These are phyloP conservation scores for Jaapia argillacea DNA, from an alignment of 768 basidiomycete species.

Conservation along the genomic window DNA sequence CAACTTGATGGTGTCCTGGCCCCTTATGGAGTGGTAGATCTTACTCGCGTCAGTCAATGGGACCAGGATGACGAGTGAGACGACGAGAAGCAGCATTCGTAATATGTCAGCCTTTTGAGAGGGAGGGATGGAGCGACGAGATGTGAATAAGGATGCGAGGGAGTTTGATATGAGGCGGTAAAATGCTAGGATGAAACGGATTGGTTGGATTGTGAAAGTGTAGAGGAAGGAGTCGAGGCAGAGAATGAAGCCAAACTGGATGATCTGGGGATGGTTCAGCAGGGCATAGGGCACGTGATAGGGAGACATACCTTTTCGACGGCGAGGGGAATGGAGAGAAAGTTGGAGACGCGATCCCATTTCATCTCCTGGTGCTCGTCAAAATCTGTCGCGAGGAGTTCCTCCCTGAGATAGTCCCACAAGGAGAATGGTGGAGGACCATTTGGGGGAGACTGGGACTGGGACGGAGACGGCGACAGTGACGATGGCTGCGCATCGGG, in stretches of 20 bases:
- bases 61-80: conserved; percentile 65
- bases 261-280: conserved; percentile 42
- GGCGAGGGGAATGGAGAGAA: conserved; percentile 83
- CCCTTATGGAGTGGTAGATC: conserved; percentile 95
- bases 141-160: conserved; percentile 29
- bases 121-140: conserved; percentile 49
- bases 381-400: conserved; percentile 85
- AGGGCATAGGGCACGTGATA: background rate
- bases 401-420: conserved; percentile 89
- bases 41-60: conserved; percentile 92
- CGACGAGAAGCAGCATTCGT: conserved; percentile 63
- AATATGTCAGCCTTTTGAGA: conserved; percentile 91
- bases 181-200: conserved; percentile 65
- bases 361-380: conserved; percentile 91
- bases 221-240: conserved; percentile 97
- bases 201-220: conserved; percentile 95
- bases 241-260: conserved; percentile 84
- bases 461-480: conserved; percentile 12
- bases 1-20: conserved; percentile 96
- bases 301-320: conserved; percentile 73
- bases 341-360: conserved; percentile 96
- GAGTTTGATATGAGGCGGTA: conserved; percentile 40
- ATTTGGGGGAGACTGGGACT: conserved; percentile 1
- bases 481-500: background rate
- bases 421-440: conserved; percentile 55